These are phyloP conservation scores for Mycosarcoma mackinlayi DNA, from an alignment of 1,284 basidiomycete species.

Conservation along the genomic window DNA sequence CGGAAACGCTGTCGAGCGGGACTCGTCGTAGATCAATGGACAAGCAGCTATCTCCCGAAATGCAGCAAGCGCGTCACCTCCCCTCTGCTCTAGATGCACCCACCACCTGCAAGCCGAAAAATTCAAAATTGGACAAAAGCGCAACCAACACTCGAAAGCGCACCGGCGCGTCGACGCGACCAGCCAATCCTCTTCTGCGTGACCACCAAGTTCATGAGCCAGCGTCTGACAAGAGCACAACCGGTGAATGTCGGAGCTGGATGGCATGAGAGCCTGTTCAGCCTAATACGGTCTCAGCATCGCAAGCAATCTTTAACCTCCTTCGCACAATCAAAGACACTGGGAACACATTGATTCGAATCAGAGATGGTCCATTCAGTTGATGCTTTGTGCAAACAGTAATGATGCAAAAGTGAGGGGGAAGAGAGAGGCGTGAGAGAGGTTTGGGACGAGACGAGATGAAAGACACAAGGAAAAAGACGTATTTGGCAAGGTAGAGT, in stretches of 20 bases:
- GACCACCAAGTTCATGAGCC: too few relatives aligned
- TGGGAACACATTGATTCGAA: not conserved
- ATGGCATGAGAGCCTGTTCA: too few relatives aligned
- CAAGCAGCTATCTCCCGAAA: too few relatives aligned
- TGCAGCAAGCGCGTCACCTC: conserved; percentile 7
- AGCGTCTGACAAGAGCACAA: too few relatives aligned
- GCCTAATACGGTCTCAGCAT: not conserved
- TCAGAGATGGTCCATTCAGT: conserved; percentile 40
- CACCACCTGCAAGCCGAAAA: conserved; percentile 5
- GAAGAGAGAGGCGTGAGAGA: conserved; percentile 2
- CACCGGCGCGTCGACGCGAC: conserved; percentile 39
- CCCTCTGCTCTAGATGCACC: too few relatives aligned
- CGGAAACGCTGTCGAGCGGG: not conserved
- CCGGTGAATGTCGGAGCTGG: too few relatives aligned
- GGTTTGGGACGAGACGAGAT: not conserved
- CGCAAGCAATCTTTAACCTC: not conserved
- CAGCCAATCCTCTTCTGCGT: conserved; percentile 1
- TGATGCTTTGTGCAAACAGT: conserved; percentile 46
- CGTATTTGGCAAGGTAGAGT: conserved; percentile 23
- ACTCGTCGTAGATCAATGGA: too few relatives aligned
- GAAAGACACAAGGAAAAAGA: conserved; percentile 8
- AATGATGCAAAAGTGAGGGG: conserved; percentile 34
- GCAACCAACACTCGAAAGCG: conserved; percentile 1
- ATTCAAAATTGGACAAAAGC: conserved; percentile 4
- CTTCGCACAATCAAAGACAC: not conserved